Conservation (phyloP, 2,329 filamentous ascomycete genomes). For the Aspergillus oerlinghausenensis region DNA sequence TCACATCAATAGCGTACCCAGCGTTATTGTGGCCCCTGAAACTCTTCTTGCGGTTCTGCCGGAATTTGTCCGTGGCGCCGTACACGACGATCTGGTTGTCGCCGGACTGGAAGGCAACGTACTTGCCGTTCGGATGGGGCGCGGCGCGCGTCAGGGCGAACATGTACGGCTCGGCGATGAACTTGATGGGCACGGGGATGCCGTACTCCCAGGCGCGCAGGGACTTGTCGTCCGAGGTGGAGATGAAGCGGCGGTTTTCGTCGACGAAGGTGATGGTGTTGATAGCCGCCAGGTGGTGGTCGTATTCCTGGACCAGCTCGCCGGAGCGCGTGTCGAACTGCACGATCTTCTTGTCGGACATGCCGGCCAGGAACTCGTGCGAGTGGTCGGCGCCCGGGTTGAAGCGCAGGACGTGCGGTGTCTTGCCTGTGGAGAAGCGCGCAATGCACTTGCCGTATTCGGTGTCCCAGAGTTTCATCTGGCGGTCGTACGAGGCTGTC, state of each 20-base stretch:
- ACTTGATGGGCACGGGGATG: slow-evolving; percentile 97
- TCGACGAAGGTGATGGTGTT: slow-evolving; percentile 98
- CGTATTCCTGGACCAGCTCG: slow-evolving; percentile 91
- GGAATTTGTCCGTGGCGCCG: slow-evolving; percentile 88
- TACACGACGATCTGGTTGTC: slow-evolving; percentile 98
- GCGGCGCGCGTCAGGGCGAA: slow-evolving; percentile 87
- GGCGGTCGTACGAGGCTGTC: slow-evolving; percentile 86
- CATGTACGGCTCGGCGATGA: slow-evolving; percentile 97
- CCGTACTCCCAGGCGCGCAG: slow-evolving; percentile 97
- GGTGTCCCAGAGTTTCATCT: slow-evolving; percentile 98
- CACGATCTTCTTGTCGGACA: slow-evolving; percentile 98
- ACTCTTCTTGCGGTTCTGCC: slow-evolving; percentile 94
- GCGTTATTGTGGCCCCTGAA: slow-evolving; percentile 96
- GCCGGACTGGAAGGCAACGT: slow-evolving; percentile 85
- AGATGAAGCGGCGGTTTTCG: slow-evolving; percentile 91
- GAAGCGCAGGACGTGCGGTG: slow-evolving; percentile 90
- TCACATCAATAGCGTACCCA: slow-evolving; percentile 85
- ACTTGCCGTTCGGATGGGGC: slow-evolving; percentile 83
- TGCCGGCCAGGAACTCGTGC: slow-evolving; percentile 90
- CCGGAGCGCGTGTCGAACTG: slow-evolving; percentile 86
- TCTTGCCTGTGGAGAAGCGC: slow-evolving; percentile 90
- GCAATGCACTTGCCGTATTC: slow-evolving; percentile 85
- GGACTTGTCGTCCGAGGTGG: slow-evolving; percentile 94
- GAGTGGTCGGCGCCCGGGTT: slow-evolving; percentile 73
- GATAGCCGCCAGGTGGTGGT: slow-evolving; percentile 94